Conservation (phyloP, 2,329 filamentous ascomycete species). For the Chrysoporthe austroafricana region DNA sequence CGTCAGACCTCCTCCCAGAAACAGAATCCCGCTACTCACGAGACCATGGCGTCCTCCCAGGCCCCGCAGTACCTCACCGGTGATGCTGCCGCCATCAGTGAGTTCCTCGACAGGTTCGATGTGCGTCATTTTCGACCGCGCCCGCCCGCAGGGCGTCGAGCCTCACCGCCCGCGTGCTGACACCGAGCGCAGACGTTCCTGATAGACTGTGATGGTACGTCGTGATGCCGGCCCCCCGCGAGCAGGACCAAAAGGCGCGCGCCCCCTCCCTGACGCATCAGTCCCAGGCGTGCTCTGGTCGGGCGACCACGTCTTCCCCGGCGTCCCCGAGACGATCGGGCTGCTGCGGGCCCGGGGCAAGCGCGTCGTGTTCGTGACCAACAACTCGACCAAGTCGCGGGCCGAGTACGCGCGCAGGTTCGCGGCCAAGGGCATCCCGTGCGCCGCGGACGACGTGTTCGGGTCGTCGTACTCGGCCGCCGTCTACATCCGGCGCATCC, state of each 20-base stretch:
- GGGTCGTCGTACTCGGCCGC: constrained; percentile 93
- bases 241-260: too few relatives aligned
- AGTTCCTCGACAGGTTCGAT: constrained; percentile 90
- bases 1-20: too few relatives aligned
- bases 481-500: constrained; percentile 93
- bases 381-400: constrained; percentile 97
- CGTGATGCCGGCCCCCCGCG: background rate
- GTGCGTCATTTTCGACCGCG: constrained; percentile 58
- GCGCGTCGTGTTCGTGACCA: constrained; percentile 92
- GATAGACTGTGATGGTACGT: constrained; percentile 93
- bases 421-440: constrained; percentile 76
- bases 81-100: constrained; percentile 73
- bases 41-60: constrained; percentile 37
- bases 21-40: background rate
- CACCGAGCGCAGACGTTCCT: constrained; percentile 72
- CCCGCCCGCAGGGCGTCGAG: constrained; percentile 18
- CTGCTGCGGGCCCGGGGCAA: constrained; percentile 86
- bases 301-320: constrained; percentile 85
- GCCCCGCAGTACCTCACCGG: constrained; percentile 75
- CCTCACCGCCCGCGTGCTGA: constrained; percentile 25
- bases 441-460: constrained; percentile 87
- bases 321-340: constrained; percentile 82
- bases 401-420: constrained; percentile 93
- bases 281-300: constrained; percentile 88
- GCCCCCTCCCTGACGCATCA: constrained; percentile 26